Base-by-base conservation (phyloP, 2,329 filamentous ascomycete genomes). In the Stromatinia cepivora region DNA sequence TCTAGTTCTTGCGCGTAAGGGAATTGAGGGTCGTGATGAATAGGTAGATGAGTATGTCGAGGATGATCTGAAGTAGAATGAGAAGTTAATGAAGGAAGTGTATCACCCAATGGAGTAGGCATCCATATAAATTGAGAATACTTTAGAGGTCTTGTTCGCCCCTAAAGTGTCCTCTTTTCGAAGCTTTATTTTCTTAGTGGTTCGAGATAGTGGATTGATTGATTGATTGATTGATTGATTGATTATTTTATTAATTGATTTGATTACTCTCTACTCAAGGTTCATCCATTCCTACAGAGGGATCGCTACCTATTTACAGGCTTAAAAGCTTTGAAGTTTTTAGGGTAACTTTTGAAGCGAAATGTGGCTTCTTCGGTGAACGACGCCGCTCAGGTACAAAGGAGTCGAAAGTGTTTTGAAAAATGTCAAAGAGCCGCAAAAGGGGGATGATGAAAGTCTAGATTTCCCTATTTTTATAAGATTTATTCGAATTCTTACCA, bases 81-180 rank as follows among this genome's bases (percentile, higher is more conserved):
- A 48, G 72, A 53, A 54, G 72, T 69, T 50, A 75, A 70, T 69
- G 76, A 75, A 77, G 78, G 76, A 72, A 80, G 73, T 71, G 78
- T 76, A 71, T 80, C 75, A 76, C 75, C 77, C 72, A 78, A 73
- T 72, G 78, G 78, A 72, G 78, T 77, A 79, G 80, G 79, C 80
- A 82, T 82, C 77, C 79, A 83, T 81, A 74, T 46, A 45, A 62
- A 31, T 39, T 58, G 62, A 66, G 53, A 46, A 67, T 69, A 66
- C 72, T 73, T 70, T 67, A 76, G 74, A 77, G 72, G 76, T 72
- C 73, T 76, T 69, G 70, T 48, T 76, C 73, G 72, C 76, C 76
- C 78, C 75, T 74, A 75, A 77, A 76, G 73, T 74, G 67, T 65
- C 53, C 68, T 69, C 61, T 69, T 63, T 48, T 20, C 13, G 28